Conservation (phyloP, 805 yeast species). For the Nakazawaea pomicola region DNA sequence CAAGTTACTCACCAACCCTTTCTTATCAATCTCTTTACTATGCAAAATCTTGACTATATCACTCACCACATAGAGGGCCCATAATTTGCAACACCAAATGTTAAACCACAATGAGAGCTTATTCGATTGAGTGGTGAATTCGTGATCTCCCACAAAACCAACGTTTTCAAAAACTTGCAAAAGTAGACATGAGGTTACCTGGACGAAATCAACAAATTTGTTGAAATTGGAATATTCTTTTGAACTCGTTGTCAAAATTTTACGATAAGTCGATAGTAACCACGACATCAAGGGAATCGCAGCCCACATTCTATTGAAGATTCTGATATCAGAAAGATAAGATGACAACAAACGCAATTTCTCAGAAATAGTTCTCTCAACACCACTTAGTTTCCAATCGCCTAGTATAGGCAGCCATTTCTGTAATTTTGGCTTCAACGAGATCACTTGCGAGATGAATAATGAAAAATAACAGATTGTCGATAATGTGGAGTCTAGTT, state of each 20-base stretch:
- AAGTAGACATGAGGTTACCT: slow-evolving; percentile 21
- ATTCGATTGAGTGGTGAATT: slow-evolving; percentile 22
- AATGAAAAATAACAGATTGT: slow-evolving; percentile 28
- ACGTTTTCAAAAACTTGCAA: slow-evolving; percentile 31
- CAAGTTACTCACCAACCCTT: slow-evolving; percentile 22
- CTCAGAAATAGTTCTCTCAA: slow-evolving; percentile 8
- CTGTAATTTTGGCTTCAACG: slow-evolving; percentile 16
- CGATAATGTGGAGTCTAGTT: slow-evolving; percentile 27
- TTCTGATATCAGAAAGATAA: slow-evolving; percentile 29
- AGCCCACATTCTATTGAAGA: slow-evolving; percentile 32
- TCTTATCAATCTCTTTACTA: slow-evolving; percentile 7
- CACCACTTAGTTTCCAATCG: background rate
- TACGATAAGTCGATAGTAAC: slow-evolving; percentile 16
- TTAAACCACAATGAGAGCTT: slow-evolving; percentile 23
- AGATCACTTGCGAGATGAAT: slow-evolving; percentile 22
- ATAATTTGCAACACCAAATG: slow-evolving; percentile 25
- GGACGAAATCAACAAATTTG: slow-evolving; percentile 22
- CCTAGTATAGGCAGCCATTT: background rate
- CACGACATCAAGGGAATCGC: slow-evolving; percentile 23
- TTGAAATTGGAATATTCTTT: slow-evolving; percentile 13
- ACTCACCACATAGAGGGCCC: slow-evolving; percentile 30
- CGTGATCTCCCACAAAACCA: slow-evolving; percentile 28
- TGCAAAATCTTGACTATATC: slow-evolving; percentile 22
- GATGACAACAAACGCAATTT: slow-evolving; percentile 22
- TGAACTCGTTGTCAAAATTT: slow-evolving; percentile 5